Evolutionary conservation across 441 rosid species (phyloP), one percentile per base, ranked within the genome.

Genomic region (Populus trichocarpa): DNA sequence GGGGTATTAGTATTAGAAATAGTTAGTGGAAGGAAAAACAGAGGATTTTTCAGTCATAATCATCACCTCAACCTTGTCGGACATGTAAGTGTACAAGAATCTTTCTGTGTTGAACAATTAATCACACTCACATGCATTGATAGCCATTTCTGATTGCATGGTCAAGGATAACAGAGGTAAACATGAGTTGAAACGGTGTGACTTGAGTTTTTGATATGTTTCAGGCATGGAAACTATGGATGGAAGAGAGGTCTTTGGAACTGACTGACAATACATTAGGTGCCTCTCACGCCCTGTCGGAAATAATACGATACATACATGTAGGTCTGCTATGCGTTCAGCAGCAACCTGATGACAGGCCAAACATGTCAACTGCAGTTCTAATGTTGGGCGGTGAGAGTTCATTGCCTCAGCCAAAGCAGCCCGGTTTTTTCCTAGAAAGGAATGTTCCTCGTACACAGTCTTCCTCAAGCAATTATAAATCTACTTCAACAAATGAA

Each of bases 171-270:
- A 46, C 16, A 46, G 16, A 46, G 53, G 20, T 4, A 46, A 46
- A 46, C 53, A 13, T 46, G 6, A 46, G 53, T 14, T 13, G 53
- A 46, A 11, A 69, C 42, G 0, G 20, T 18, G 57, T 64, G 10
- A 36, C 22, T 28, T 36, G 25, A 9, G 14, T 1, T 14, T 25
- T 11, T 57, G 35, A 6, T n/a, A 35, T 67, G 38, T 76, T 80
- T 63, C 88, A 93, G 96, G 90, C 89, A 46, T 93, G 96, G 94
- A 86, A 83, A 81, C 18, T 86, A 46, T 92, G 96, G 94, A 85
- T 77, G 75, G 84, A 87, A 78, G 90, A 87, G 40, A 89, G 86
- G 32, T 84, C 80, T 8, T 22, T 84, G 71, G 92, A 88, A 9
- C 66, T 85, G 5, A 5, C 84, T 3, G 94, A 93, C 70, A 30